Conservation (phyloP, 208 protist genomes). For the Acanthamoeba polyphaga region DNA sequence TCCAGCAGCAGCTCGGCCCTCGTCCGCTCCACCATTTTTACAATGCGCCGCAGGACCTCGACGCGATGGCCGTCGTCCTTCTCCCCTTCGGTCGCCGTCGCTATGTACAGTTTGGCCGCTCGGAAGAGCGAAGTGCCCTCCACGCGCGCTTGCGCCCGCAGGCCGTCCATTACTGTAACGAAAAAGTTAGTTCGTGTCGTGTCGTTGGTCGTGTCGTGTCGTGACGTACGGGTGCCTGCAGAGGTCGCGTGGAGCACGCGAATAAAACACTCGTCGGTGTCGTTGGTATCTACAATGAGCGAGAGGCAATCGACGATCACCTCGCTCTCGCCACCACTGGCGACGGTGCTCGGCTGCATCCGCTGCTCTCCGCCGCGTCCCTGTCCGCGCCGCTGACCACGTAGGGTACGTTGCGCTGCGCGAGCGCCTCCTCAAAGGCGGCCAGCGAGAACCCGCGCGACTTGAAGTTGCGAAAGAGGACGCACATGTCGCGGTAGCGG, state of each 20-base stretch:
- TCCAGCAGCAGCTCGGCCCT: neutral
- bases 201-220: neutral
- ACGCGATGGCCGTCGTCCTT: neutral
- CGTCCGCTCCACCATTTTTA: neutral
- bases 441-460: neutral
- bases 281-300: neutral
- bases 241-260: neutral
- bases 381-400: neutral
- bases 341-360: neutral
- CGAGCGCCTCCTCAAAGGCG: neutral
- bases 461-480: slow-evolving; percentile 18
- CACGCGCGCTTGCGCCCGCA: neutral
- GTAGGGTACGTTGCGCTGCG: neutral
- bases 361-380: neutral
- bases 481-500: slow-evolving; percentile 2
- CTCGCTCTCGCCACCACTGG: neutral
- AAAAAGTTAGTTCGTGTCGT: neutral
- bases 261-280: neutral
- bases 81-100: neutral
- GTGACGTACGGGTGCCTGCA: neutral
- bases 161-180: neutral
- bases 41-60: neutral
- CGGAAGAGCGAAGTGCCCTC: neutral
- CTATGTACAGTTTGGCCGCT: neutral
- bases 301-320: neutral